A percentile compares a stretch with the other conserved stretches of the same genome.
phyloP scores from a whole-genome alignment of 2,329 filamentous ascomycete species.

The Pezicula neosporulosa region DNA sequence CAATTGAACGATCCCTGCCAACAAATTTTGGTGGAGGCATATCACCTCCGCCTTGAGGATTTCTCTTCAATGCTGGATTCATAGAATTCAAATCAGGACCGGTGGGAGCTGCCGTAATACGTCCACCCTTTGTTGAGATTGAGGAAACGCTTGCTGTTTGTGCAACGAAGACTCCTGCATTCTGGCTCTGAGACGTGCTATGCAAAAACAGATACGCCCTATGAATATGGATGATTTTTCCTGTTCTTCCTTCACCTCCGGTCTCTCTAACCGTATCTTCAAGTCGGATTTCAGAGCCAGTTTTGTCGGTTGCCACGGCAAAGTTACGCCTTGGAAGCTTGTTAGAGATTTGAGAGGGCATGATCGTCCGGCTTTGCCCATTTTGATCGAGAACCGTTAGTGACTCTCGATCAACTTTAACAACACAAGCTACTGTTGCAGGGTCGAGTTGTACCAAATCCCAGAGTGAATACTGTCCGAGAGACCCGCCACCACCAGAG shows the following conservation, averaged over 20 bases:
- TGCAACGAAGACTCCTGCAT: conserved; percentile 85
- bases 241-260: conserved; percentile 78
- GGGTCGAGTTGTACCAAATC: conserved; percentile 93
- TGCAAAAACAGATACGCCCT: conserved; percentile 90
- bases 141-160: conserved; percentile 83
- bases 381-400: conserved; percentile 89
- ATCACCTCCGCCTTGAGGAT: conserved; percentile 50
- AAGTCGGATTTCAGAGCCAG: conserved; percentile 85
- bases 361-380: conserved; percentile 73
- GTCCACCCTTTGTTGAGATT: conserved; percentile 89
- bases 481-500: conserved; percentile 76
- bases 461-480: conserved; percentile 89
- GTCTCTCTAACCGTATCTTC: conserved; percentile 93
- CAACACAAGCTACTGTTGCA: conserved; percentile 86
- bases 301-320: conserved; percentile 87
- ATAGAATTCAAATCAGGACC: conserved; percentile 83
- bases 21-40: conserved; percentile 69
- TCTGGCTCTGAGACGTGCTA: conserved; percentile 79
- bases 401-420: conserved; percentile 93
- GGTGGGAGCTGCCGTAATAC: conserved; percentile 56
- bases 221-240: conserved; percentile 91
- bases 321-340: conserved; percentile 79
- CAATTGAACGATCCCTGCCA: conserved; percentile 78
- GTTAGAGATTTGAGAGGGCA: conserved; percentile 90
- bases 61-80: conserved; percentile 84